Evolutionary conservation across 768 basidiomycete genomes (phyloP).

Genomic region (Rhizopogon vinicolor): DNA sequence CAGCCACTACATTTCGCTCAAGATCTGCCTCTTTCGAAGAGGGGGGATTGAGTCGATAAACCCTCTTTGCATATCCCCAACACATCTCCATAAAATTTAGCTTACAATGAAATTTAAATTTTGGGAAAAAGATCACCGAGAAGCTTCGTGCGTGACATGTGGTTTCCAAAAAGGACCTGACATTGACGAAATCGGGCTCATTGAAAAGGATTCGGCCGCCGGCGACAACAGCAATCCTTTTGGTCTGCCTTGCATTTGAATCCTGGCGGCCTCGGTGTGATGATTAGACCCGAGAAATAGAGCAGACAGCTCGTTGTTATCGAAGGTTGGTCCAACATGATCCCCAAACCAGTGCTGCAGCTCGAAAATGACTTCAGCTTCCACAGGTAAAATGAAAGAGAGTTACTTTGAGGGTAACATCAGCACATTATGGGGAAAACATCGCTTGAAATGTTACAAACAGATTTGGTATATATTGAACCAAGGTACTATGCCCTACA

Average conservation of each 20-base stretch:
- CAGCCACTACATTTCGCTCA: slow-evolving; percentile 22
- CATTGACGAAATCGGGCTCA: slow-evolving; percentile 30
- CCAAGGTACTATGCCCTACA: neutral
- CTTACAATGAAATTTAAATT: slow-evolving; percentile 40
- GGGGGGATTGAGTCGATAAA: slow-evolving; percentile 11
- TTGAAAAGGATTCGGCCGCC: slow-evolving; percentile 32
- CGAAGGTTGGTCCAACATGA: no score
- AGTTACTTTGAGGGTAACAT: no score
- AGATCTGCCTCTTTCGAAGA: slow-evolving; percentile 26
- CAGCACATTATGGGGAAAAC: no score
- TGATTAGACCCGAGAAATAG: no score
- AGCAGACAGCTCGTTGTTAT: no score
- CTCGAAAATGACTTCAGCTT: no score
- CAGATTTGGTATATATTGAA: neutral
- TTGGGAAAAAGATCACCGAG: slow-evolving; percentile 30
- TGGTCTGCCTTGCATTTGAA: no score
- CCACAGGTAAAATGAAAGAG: no score
- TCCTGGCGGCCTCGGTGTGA: no score
- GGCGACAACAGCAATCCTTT: slow-evolving; percentile 27
- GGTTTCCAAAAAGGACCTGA: slow-evolving; percentile 28
- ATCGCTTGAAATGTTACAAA: neutral
- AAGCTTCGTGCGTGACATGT: slow-evolving; percentile 19
- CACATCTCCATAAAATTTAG: slow-evolving; percentile 35
- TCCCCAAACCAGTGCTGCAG: no score
- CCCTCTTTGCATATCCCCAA: slow-evolving; percentile 24